These are phyloP conservation scores for Debaryomyces coudertii DNA, from an alignment of 1,139 yeast species.

Conservation along the genomic window DNA sequence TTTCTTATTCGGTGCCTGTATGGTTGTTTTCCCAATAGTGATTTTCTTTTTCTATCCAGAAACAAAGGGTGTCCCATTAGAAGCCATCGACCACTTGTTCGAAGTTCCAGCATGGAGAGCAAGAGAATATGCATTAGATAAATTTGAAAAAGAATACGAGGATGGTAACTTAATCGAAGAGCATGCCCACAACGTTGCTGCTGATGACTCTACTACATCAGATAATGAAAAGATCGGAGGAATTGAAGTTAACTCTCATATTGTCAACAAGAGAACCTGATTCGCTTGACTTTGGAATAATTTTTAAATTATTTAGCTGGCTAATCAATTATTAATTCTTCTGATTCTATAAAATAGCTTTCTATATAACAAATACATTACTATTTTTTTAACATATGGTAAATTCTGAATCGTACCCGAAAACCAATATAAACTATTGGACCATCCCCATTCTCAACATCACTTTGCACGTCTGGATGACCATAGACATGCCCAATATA, in stretches of 20 bases:
- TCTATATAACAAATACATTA: background rate
- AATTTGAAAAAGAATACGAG: conserved; percentile 21
- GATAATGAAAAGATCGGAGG: background rate
- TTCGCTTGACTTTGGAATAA: background rate
- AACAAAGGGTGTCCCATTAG: conserved; percentile 48
- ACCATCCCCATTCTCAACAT: no score
- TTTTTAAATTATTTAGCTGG: background rate
- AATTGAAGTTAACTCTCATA: background rate
- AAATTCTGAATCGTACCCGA: no score
- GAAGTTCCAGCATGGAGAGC: conserved; percentile 40
- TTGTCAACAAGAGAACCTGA: background rate
- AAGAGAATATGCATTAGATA: conserved; percentile 25
- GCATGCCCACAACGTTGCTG: background rate
- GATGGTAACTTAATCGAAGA: conserved; percentile 15
- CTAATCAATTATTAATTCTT: background rate
- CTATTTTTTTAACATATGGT: background rate
- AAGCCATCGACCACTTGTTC: conserved; percentile 46
- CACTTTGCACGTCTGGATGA: no score
- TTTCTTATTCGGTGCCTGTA: conserved; percentile 45
- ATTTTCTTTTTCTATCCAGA: conserved; percentile 47
- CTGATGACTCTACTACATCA: background rate
- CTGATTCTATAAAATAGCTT: background rate
- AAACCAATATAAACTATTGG: no score
- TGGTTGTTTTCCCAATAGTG: conserved; percentile 36
- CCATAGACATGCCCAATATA: no score